phyloP scores from a whole-genome alignment of 805 yeast species.

The Kodamaea kaohsiungensis region DNA sequence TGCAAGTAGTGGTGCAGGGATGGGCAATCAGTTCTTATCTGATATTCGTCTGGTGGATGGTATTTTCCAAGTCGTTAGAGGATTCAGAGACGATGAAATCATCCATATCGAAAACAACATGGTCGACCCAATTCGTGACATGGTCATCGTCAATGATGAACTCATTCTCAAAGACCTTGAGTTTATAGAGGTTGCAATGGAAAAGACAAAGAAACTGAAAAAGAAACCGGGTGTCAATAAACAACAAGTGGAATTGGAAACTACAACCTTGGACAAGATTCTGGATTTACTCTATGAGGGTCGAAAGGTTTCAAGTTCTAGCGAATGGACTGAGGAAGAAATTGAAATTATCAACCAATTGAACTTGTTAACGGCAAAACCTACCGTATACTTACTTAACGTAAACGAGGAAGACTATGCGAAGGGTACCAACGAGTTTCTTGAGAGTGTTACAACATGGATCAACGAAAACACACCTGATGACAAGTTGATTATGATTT shows the following conservation, averaged over 20 bases:
- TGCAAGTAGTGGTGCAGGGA: constrained; percentile 59
- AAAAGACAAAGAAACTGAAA: constrained; percentile 26
- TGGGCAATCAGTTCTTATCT: constrained; percentile 71
- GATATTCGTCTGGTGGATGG: constrained; percentile 75
- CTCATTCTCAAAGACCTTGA: constrained; percentile 61
- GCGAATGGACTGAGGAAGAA: constrained; percentile 60
- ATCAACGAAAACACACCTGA: constrained; percentile 64
- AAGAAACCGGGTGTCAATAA: constrained; percentile 32
- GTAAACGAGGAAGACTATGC: constrained; percentile 70
- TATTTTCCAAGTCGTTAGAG: constrained; percentile 66
- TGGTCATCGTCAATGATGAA: constrained; percentile 63
- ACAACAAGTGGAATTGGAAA: constrained; percentile 26
- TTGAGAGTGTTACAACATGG: constrained; percentile 61
- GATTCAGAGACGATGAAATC: constrained; percentile 63
- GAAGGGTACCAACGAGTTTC: constrained; percentile 51
- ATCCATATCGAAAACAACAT: constrained; percentile 60
- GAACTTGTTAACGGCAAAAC: constrained; percentile 82
- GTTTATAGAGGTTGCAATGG: constrained; percentile 53
- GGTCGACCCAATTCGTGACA: constrained; percentile 65
- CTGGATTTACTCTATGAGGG: constrained; percentile 46
- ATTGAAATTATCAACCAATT: constrained; percentile 66
- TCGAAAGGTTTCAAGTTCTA: constrained; percentile 54
- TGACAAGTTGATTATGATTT: constrained; percentile 36
- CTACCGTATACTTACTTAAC: constrained; percentile 77
- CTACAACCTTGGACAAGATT: constrained; percentile 31